phyloP scores from a whole-genome alignment of 495 filamentous ascomycete species.

The Xylaria flabelliformis region DNA sequence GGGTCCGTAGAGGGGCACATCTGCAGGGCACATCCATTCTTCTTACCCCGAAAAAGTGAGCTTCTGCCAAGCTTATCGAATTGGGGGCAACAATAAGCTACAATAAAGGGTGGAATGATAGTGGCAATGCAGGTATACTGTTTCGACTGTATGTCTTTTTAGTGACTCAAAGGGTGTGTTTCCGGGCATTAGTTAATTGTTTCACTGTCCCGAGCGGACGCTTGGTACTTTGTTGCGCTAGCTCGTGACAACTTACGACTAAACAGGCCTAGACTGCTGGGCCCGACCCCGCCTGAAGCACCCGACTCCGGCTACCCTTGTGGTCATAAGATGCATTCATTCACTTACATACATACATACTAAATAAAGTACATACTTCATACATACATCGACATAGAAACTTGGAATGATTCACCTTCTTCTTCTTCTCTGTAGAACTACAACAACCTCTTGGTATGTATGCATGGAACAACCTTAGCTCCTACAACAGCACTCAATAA shows the following conservation, averaged over 20 bases:
- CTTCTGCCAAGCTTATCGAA: background rate
- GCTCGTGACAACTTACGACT: background rate
- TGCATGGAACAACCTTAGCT: background rate
- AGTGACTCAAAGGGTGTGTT: background rate
- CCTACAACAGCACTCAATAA: background rate
- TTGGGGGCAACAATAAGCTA: too few relatives aligned
- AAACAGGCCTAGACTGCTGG: background rate
- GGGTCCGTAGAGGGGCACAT: too few relatives aligned
- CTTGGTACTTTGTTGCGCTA: background rate
- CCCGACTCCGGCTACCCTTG: slow-evolving; percentile 5
- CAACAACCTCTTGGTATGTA: background rate
- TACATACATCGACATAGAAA: too few relatives aligned
- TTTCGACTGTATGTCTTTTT: background rate
- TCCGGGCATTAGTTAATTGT: background rate
- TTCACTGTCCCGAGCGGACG: background rate
- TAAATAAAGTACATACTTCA: too few relatives aligned
- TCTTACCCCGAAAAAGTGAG: background rate
- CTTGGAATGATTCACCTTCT: background rate
- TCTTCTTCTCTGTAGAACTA: background rate
- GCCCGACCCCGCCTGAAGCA: background rate
- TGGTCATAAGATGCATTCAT: slow-evolving; percentile 4
- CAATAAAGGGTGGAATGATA: background rate
- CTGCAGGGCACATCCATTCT: too few relatives aligned
- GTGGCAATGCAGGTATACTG: background rate
- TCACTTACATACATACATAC: background rate